Percentiles rank a stretch among this genome's conserved stretches.
Conservation (phyloP, 1,284 basidiomycete genomes). For the Malassezia nana region DNA sequence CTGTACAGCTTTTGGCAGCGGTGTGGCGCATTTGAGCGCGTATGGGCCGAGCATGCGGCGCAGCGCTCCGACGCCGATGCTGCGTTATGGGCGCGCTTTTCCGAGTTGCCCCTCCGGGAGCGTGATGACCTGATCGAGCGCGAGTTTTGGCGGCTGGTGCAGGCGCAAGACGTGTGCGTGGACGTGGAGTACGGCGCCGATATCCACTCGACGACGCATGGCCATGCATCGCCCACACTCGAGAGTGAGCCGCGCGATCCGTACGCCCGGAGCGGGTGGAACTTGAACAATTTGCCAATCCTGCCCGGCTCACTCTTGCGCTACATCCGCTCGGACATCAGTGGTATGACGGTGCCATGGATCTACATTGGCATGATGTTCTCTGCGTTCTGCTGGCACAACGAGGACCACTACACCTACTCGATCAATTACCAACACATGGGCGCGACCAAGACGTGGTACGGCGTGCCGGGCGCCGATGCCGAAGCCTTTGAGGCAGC, state of each 20-base stretch:
- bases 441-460: slow-evolving; percentile 99
- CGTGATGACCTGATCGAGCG: slow-evolving; percentile 82
- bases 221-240: slow-evolving; percentile 87
- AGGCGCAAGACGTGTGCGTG: slow-evolving; percentile 77
- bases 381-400: slow-evolving; percentile 99
- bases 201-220: slow-evolving; percentile 92
- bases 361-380: slow-evolving; percentile 99
- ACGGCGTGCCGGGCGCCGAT: slow-evolving; percentile 86
- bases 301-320: slow-evolving; percentile 69
- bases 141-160: slow-evolving; percentile 94
- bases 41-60: slow-evolving; percentile 58
- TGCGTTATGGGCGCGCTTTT: slow-evolving; percentile 17
- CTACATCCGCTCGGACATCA: slow-evolving; percentile 97
- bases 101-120: slow-evolving; percentile 53
- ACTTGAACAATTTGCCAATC: slow-evolving; percentile 93
- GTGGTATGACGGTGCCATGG: slow-evolving; percentile 99
- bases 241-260: slow-evolving; percentile 80
- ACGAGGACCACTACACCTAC: slow-evolving; percentile 99
- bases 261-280: slow-evolving; percentile 89
- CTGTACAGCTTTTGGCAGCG: slow-evolving; percentile 83
- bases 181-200: slow-evolving; percentile 99
- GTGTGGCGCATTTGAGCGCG: slow-evolving; percentile 64
- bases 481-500: slow-evolving; percentile 93
- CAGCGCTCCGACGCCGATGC: slow-evolving; percentile 10
- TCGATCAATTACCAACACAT: slow-evolving; percentile 66